Conservation (phyloP, 225 moss, liverwort and hornwort species). For the Bryoerythrophyllum caledonicum region DNA sequence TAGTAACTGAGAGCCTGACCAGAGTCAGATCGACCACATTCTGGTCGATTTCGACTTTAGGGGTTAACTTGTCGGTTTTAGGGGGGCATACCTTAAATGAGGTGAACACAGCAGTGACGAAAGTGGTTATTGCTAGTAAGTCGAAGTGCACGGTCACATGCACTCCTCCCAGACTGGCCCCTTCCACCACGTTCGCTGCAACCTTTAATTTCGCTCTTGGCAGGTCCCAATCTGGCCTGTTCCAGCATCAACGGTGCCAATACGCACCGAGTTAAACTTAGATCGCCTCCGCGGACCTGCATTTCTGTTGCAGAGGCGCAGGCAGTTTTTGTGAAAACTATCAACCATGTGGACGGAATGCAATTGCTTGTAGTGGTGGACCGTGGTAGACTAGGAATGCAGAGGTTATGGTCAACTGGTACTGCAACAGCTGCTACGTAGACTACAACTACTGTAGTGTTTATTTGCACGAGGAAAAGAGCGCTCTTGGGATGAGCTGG, state of each 20-base stretch:
- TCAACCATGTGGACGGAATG: too few relatives aligned
- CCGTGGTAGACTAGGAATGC: slow-evolving; percentile 6
- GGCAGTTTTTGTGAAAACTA: slow-evolving; percentile 9
- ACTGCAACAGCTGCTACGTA: neutral
- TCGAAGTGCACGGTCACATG: slow-evolving; percentile 6
- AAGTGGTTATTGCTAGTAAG: too few relatives aligned
- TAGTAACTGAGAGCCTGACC: too few relatives aligned
- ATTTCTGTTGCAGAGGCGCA: neutral
- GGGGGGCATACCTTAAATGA: too few relatives aligned
- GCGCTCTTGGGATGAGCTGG: neutral
- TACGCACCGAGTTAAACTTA: neutral
- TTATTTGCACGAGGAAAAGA: neutral
- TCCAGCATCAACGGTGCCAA: too few relatives aligned
- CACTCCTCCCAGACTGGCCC: neutral
- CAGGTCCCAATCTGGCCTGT: too few relatives aligned
- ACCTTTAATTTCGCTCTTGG: neutral
- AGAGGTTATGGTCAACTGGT: neutral
- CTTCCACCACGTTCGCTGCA: neutral
- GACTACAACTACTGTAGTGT: neutral
- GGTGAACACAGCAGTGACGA: too few relatives aligned
- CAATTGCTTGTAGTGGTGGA: neutral
- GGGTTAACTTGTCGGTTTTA: too few relatives aligned
- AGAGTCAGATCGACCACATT: too few relatives aligned
- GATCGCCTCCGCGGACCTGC: neutral
- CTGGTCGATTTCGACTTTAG: too few relatives aligned